Evolutionary conservation across 2,329 filamentous ascomycete species (phyloP).

Genomic region (Fusarium mangiferae): DNA sequence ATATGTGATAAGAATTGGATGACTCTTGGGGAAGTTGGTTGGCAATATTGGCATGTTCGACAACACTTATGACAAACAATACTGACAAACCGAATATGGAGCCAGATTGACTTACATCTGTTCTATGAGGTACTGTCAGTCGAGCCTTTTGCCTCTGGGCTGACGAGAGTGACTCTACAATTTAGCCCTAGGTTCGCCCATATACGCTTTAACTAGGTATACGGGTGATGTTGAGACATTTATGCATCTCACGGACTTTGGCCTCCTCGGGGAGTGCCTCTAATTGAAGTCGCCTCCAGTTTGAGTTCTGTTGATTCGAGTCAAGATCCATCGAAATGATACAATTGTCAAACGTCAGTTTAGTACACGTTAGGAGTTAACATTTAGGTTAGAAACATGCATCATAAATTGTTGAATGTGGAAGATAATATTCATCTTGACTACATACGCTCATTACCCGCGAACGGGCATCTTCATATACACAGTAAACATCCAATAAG

Average conservation of each 20-base stretch:
- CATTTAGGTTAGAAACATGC: background rate
- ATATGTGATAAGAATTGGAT: background rate
- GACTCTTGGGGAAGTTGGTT: background rate
- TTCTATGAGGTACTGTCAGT: background rate
- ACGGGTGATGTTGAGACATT: background rate
- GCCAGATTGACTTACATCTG: accelerated
- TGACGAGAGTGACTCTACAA: background rate
- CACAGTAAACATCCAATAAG: background rate
- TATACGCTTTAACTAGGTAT: background rate
- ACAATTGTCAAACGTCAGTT: background rate
- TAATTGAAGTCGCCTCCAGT: background rate
- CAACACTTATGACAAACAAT: background rate
- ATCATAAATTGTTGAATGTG: background rate
- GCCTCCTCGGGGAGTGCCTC: background rate
- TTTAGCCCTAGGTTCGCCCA: accelerated
- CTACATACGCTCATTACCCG: constrained; percentile 27
- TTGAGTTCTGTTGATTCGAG: too few relatives aligned
- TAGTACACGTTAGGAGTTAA: accelerated
- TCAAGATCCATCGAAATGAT: background rate
- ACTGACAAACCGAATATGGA: background rate
- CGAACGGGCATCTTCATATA: constrained; percentile 7
- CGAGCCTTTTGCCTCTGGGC: too few relatives aligned
- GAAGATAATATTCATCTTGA: constrained; percentile 17
- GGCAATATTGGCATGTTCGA: background rate
- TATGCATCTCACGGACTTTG: background rate